Evolutionary conservation across 306 rosid genomes (phyloP).

Genomic region (Dalbergia oliveri): DNA sequence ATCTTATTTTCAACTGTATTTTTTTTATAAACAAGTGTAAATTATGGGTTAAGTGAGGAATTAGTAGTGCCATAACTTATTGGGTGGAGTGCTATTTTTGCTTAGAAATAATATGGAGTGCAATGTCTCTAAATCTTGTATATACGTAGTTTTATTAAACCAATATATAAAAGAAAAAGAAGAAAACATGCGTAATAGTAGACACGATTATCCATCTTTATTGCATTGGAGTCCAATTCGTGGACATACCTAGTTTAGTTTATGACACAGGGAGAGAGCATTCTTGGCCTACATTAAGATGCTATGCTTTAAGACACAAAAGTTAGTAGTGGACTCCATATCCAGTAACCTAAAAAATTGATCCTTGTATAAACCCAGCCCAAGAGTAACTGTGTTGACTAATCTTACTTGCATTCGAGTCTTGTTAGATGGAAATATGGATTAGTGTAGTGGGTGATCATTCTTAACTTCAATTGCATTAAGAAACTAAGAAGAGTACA

Average conservation of each 20-base stretch:
- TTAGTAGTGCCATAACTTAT: too few relatives aligned
- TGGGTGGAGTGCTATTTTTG: too few relatives aligned
- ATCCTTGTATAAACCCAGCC: background rate
- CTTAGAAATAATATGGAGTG: too few relatives aligned
- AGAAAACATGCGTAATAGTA: background rate
- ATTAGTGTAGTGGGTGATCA: slow-evolving; percentile 7
- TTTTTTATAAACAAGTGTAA: too few relatives aligned
- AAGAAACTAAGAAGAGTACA: background rate
- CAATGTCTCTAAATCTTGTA: too few relatives aligned
- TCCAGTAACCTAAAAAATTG: background rate
- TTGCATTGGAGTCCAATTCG: background rate
- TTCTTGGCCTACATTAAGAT: background rate
- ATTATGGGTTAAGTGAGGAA: too few relatives aligned
- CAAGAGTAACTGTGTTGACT: background rate
- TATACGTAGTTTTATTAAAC: too few relatives aligned
- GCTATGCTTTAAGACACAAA: too few relatives aligned
- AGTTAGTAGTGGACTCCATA: background rate
- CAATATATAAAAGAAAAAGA: background rate
- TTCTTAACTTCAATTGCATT: background rate
- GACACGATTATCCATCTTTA: background rate
- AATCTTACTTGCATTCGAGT: slow-evolving; percentile 25
- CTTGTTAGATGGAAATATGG: background rate
- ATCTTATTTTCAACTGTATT: too few relatives aligned
- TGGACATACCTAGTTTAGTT: background rate
- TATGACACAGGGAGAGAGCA: background rate